These are phyloP conservation scores for Tylopilus sp. DNA, from an alignment of 1,284 basidiomycete genomes.

Conservation along the genomic window DNA sequence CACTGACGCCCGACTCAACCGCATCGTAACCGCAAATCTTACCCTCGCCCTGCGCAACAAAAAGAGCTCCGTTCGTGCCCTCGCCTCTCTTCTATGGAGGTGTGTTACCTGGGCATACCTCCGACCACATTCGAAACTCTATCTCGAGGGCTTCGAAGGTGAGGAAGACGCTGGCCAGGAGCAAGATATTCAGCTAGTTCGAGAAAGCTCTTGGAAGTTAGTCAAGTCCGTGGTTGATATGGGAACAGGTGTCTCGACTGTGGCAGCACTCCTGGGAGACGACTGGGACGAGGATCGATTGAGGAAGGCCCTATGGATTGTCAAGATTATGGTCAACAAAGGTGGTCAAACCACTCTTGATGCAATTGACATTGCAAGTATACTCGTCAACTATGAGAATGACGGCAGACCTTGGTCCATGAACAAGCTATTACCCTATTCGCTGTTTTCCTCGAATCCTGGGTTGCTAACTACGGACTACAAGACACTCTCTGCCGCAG, in stretches of 20 bases:
- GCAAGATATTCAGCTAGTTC: slow-evolving; percentile 28
- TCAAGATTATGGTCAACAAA: slow-evolving; percentile 53
- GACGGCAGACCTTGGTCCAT: slow-evolving; percentile 39
- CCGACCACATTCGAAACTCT: slow-evolving; percentile 41
- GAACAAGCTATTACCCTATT: slow-evolving; percentile 48
- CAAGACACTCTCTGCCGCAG: slow-evolving; percentile 40
- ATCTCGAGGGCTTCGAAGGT: slow-evolving; percentile 36
- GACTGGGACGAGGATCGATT: slow-evolving; percentile 39
- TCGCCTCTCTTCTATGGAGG: slow-evolving; percentile 61
- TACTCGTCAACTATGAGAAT: slow-evolving; percentile 43
- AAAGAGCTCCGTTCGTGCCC: slow-evolving; percentile 55
- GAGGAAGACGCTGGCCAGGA: slow-evolving; percentile 34
- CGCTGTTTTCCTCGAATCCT: slow-evolving; percentile 53
- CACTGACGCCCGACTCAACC: slow-evolving; percentile 42
- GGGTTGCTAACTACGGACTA: slow-evolving; percentile 59
- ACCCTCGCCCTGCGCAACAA: slow-evolving; percentile 52
- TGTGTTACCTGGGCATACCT: slow-evolving; percentile 59
- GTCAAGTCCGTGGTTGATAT: slow-evolving; percentile 52
- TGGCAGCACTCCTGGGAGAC: slow-evolving; percentile 49
- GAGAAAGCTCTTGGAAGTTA: slow-evolving; percentile 47
- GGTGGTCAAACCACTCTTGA: slow-evolving; percentile 47
- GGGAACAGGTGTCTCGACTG: slow-evolving; percentile 53
- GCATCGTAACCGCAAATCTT: slow-evolving; percentile 47
- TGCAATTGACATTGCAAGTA: slow-evolving; percentile 48
- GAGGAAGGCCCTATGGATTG: slow-evolving; percentile 40